phyloP scores from a whole-genome alignment of 169 alveolate genomes.

The Eimeria necatrix region DNA sequence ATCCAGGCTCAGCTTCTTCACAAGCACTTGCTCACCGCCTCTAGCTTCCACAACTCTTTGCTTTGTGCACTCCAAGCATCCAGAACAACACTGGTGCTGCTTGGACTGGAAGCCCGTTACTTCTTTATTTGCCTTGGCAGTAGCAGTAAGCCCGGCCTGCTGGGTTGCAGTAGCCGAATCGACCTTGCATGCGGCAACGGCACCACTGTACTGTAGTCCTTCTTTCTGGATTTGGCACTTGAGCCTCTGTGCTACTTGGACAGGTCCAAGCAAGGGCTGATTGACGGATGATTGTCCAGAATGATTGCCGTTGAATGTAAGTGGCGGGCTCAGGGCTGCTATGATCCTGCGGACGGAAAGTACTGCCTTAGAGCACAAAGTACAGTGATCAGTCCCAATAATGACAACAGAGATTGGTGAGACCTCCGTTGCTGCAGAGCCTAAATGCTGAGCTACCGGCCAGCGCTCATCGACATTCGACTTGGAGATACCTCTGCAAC shows the following conservation, averaged over 20 bases:
- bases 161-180: background rate
- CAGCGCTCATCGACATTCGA: background rate
- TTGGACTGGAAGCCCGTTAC: background rate
- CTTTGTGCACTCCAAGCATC: background rate
- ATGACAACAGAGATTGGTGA: background rate
- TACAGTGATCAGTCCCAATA: constrained; percentile 44
- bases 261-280: background rate
- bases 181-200: background rate
- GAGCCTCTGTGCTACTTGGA: background rate
- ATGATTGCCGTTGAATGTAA: constrained; percentile 1
- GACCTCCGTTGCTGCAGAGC: background rate
- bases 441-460: background rate
- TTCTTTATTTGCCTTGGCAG: background rate
- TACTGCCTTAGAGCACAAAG: constrained; percentile 66
- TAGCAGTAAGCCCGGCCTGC: background rate
- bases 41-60: background rate
- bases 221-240: background rate
- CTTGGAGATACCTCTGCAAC: background rate
- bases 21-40: background rate
- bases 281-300: background rate
- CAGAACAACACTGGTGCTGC: background rate
- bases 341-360: constrained; percentile 50
- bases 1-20: constrained; percentile 22
- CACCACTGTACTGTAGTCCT: constrained; percentile 3
- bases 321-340: constrained; percentile 15